A percentile compares a stretch with the other conserved stretches of the same genome.
phyloP scores from a whole-genome alignment of 2,329 filamentous ascomycete species.

The Colletotrichum spaethianum region DNA sequence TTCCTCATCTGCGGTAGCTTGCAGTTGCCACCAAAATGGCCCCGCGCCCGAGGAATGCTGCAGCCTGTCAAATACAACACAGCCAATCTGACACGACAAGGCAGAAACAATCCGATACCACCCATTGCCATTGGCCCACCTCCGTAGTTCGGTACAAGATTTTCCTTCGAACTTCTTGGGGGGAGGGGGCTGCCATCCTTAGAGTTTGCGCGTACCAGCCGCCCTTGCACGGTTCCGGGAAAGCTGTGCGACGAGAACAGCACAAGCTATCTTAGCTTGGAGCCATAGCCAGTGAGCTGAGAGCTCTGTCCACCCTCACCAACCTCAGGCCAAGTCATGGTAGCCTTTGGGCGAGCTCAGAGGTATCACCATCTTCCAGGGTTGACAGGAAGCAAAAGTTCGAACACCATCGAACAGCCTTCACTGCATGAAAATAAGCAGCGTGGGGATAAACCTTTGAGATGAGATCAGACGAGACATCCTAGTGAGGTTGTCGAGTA shows the following conservation, averaged over 20 bases:
- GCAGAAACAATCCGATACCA: not conserved
- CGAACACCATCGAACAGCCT: not conserved
- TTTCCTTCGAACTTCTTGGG: not conserved
- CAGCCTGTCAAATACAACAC: not conserved
- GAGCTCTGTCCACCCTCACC: not conserved
- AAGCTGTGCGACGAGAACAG: conserved; percentile 28
- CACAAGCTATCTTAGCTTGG: conserved; percentile 20
- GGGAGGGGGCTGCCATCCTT: conserved; percentile 23
- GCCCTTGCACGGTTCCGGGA: conserved; percentile 24
- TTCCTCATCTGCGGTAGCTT: not conserved
- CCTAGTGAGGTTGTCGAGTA: conserved; percentile 1
- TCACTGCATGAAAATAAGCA: not conserved
- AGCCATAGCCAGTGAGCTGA: not conserved
- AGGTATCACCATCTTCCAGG: not conserved
- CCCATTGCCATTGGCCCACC: not conserved
- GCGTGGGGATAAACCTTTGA: not conserved
- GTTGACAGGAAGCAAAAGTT: not conserved
- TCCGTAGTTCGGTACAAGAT: conserved; percentile 5
- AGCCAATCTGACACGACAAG: not conserved
- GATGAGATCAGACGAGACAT: conserved; percentile 19
- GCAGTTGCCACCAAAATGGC: not conserved
- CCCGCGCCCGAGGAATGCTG: conserved; percentile 19
- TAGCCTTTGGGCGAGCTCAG: too few species aligned
- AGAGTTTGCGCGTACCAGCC: conserved; percentile 18
- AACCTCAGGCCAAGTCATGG: not conserved